A percentile compares a stretch with the other conserved stretches of the same genome.
Evolutionary conservation across 805 yeast species (phyloP).

Genomic region (Barnettozyma pratensis): DNA sequence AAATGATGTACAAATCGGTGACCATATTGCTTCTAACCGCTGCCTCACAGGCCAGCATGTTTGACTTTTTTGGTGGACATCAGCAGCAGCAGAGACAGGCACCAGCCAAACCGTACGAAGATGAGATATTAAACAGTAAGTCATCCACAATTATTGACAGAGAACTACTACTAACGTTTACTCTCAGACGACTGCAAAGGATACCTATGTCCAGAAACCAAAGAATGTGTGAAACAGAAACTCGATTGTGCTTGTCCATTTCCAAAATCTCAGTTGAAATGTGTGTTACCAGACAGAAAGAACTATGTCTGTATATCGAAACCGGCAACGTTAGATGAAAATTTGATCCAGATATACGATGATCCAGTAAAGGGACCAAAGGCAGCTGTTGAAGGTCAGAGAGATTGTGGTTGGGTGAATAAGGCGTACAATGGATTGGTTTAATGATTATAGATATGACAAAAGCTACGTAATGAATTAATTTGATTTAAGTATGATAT

Average conservation of each 20-base stretch:
- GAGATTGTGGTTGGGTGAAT: constrained; percentile 85
- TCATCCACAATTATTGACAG: neutral
- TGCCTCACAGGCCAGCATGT: constrained; percentile 39
- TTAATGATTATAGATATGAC: neutral
- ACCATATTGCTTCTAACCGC: too few relatives aligned
- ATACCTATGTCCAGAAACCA: constrained; percentile 81
- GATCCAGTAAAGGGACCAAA: constrained; percentile 45
- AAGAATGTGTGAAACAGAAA: constrained; percentile 65
- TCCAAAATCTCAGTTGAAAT: constrained; percentile 79
- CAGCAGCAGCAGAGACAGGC: constrained; percentile 36
- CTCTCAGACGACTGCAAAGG: constrained; percentile 43
- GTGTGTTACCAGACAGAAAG: constrained; percentile 62
- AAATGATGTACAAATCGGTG: too few relatives aligned
- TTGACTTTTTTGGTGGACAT: constrained; percentile 38
- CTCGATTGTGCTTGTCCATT: constrained; percentile 87
- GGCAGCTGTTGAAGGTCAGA: constrained; percentile 40
- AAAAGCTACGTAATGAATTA: neutral
- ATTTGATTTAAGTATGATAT: neutral
- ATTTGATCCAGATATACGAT: constrained; percentile 30
- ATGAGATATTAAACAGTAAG: constrained; percentile 28
- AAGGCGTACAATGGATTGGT: constrained; percentile 62
- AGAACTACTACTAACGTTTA: neutral
- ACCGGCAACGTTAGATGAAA: constrained; percentile 49
- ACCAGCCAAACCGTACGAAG: constrained; percentile 29
- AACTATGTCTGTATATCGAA: constrained; percentile 79